phyloP scores from a whole-genome alignment of 768 basidiomycete genomes.

The Suillus bovinus region DNA sequence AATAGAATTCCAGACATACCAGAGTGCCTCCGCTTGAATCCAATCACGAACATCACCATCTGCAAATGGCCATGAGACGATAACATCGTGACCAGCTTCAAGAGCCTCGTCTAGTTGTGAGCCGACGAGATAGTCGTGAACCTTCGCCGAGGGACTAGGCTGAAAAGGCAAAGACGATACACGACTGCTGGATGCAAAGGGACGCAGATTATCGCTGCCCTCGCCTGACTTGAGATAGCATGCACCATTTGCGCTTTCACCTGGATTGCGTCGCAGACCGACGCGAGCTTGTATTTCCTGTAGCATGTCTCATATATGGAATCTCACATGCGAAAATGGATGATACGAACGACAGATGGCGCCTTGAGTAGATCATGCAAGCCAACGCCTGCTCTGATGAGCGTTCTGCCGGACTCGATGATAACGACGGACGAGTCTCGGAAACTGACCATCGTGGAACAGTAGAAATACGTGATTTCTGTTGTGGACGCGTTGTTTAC shows the following conservation, averaged over 20 bases:
- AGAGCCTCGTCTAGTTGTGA: slow-evolving; percentile 78
- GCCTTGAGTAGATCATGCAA: slow-evolving; percentile 76
- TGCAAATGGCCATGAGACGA: slow-evolving; percentile 81
- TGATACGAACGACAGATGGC: slow-evolving; percentile 69
- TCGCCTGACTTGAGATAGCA: slow-evolving; percentile 19
- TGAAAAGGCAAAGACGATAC: slow-evolving; percentile 48
- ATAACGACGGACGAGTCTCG: slow-evolving; percentile 81
- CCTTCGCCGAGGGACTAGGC: slow-evolving; percentile 45
- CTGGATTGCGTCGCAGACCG: slow-evolving; percentile 53
- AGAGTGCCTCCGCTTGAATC: slow-evolving; percentile 85
- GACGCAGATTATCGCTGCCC: slow-evolving; percentile 27
- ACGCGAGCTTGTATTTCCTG: slow-evolving; percentile 84
- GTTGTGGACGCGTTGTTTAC: slow-evolving; percentile 16
- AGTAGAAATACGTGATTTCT: slow-evolving; percentile 8
- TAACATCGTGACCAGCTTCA: slow-evolving; percentile 68
- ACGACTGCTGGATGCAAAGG: slow-evolving; percentile 47
- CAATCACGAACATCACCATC: slow-evolving; percentile 74
- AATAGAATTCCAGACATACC: slow-evolving; percentile 51
- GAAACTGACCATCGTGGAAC: slow-evolving; percentile 54
- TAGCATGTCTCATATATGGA: slow-evolving; percentile 9
- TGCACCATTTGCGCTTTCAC: slow-evolving; percentile 31
- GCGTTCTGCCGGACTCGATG: slow-evolving; percentile 74
- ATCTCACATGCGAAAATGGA: not conserved
- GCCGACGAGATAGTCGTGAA: slow-evolving; percentile 84
- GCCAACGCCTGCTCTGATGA: slow-evolving; percentile 75